These are phyloP conservation scores for Opeltia flavorubescens DNA, from an alignment of 495 filamentous ascomycete genomes.

Conservation along the genomic window DNA sequence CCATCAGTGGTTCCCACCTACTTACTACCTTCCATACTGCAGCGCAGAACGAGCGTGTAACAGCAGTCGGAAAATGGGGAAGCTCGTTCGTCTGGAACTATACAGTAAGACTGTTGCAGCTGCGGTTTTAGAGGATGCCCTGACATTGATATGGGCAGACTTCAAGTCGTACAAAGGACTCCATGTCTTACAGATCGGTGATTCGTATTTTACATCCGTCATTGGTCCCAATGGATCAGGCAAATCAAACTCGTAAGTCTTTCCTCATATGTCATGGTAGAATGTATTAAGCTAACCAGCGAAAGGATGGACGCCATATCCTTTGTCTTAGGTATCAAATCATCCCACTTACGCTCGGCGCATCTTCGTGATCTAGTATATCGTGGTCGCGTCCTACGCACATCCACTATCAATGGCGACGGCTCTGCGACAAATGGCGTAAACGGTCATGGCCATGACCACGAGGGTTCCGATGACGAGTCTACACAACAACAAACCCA, in stretches of 20 bases:
- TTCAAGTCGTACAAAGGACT: slow-evolving; percentile 99
- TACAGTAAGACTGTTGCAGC: slow-evolving; percentile 49
- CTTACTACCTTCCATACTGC: too few relatives aligned
- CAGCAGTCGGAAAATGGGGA: slow-evolving; percentile 50
- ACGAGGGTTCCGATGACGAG: slow-evolving; percentile 35
- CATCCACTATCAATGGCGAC: slow-evolving; percentile 78
- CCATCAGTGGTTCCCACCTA: too few relatives aligned
- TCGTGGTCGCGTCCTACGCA: slow-evolving; percentile 83
- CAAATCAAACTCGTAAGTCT: slow-evolving; percentile 91
- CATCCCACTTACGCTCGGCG: slow-evolving; percentile 87
- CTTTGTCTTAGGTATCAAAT: slow-evolving; percentile 97
- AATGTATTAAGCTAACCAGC: slow-evolving; percentile 9
- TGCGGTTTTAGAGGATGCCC: slow-evolving; percentile 17
- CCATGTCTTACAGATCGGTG: slow-evolving; percentile 85
- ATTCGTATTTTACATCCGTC: slow-evolving; percentile 98
- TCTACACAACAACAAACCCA: slow-evolving; percentile 33
- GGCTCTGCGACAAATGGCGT: slow-evolving; percentile 45
- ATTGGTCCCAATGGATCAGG: slow-evolving; percentile 99
- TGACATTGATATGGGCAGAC: slow-evolving; percentile 37
- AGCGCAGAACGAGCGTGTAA: too few relatives aligned
- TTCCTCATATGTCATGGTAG: not conserved
- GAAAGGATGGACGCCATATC: slow-evolving; percentile 97
- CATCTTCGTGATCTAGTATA: slow-evolving; percentile 92
- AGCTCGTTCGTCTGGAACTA: slow-evolving; percentile 87
- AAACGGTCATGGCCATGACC: slow-evolving; percentile 34